Percentiles rank a stretch among this genome's conserved stretches.
Evolutionary conservation across 1,284 basidiomycete genomes (phyloP).

Genomic region (Ustilago tritici): DNA sequence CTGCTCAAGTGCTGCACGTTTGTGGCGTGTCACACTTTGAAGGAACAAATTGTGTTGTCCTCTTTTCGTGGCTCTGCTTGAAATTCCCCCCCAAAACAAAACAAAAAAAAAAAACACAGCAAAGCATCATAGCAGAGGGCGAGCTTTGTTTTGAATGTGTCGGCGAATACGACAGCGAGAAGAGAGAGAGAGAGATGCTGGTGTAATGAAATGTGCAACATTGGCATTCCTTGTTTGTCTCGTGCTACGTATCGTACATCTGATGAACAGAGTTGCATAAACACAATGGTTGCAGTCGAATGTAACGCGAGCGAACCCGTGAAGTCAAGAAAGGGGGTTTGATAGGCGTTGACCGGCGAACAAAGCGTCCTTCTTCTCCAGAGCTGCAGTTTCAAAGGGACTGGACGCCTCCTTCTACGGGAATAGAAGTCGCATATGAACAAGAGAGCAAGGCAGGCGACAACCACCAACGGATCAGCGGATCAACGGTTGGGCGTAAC

Average conservation of each 20-base stretch:
- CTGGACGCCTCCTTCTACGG: background rate
- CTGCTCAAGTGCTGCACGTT: background rate
- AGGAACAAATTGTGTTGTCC: background rate
- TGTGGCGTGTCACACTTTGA: background rate
- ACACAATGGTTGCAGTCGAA: background rate
- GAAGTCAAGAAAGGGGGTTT: background rate
- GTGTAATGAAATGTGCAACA: background rate
- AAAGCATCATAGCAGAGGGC: background rate
- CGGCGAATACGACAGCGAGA: background rate
- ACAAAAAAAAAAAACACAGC: background rate
- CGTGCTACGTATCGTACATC: background rate
- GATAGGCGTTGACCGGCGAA: slow-evolving; percentile 2
- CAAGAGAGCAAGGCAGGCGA: background rate
- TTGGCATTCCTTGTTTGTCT: background rate
- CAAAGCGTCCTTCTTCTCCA: slow-evolving; percentile 1
- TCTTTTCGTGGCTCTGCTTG: slow-evolving; percentile 1
- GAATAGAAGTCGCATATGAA: background rate
- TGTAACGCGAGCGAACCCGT: slow-evolving; percentile 1
- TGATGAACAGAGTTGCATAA: background rate
- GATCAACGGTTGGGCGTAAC: background rate
- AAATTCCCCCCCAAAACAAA: too few relatives aligned
- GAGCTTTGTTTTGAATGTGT: background rate
- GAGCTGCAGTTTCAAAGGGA: slow-evolving; percentile 1
- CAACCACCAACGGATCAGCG: background rate
- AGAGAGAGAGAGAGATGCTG: background rate